phyloP scores from a whole-genome alignment of 1,139 yeast genomes.

The Suhomyces choctaworum region DNA sequence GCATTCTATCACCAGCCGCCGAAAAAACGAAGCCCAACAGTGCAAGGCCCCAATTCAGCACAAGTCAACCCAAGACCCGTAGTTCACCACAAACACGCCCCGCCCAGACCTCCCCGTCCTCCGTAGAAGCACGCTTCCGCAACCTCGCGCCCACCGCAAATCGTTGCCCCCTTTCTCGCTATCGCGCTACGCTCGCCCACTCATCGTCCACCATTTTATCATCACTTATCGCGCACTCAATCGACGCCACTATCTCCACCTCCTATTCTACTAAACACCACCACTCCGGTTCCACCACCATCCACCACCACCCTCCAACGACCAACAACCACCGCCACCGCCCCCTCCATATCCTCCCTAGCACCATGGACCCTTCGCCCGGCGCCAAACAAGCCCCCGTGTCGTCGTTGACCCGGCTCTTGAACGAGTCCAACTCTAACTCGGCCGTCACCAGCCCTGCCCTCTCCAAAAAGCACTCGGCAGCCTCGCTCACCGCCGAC shows the following conservation, averaged over 20 bases:
- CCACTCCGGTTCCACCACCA: conserved; percentile 1
- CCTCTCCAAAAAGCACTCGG: conserved; percentile 27
- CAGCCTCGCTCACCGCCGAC: conserved; percentile 21
- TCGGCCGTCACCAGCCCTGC: conserved; percentile 29
- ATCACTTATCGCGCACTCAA: conserved; percentile 5
- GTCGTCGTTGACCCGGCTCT: conserved; percentile 45
- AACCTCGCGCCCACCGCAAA: too few species aligned
- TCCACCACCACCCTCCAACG: conserved; percentile 2
- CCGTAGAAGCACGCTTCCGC: too few species aligned
- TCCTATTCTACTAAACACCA: not conserved
- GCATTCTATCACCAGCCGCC: too few species aligned
- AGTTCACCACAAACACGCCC: too few species aligned
- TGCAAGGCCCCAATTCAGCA: too few species aligned
- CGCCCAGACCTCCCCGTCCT: too few species aligned
- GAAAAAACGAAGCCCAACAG: too few species aligned
- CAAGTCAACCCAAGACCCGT: too few species aligned
- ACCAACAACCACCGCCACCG: not conserved
- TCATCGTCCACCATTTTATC: conserved; percentile 3
- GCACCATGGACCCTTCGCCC: conserved; percentile 3
- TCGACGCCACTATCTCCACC: conserved; percentile 4
- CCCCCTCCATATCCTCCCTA: conserved; percentile 5
- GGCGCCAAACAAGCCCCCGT: conserved; percentile 21
- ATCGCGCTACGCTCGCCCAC: conserved; percentile 6
- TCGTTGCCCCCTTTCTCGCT: too few species aligned
- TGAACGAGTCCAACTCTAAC: conserved; percentile 40